Evolutionary conservation across 2,329 filamentous ascomycete genomes (phyloP), one percentile per base, ranked within the genome.

Genomic region (Basipetospora chlamydospora): DNA sequence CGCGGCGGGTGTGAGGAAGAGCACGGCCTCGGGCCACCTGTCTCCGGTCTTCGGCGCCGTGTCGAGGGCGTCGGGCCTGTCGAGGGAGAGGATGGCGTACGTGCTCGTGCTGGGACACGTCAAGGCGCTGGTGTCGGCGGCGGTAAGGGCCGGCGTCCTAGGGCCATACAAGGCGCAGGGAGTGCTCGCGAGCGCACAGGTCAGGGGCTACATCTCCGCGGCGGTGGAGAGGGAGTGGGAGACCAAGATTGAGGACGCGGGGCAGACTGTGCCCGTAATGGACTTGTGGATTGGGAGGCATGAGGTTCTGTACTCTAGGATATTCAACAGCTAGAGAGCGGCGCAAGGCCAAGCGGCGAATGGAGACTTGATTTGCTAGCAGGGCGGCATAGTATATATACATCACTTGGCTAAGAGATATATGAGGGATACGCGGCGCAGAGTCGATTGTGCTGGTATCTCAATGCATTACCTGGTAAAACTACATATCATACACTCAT

Each of bases 281-380:
- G 83, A 90, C 59, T 53, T 90, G 22, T 90, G 83, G 82, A 67
- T 86, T 49, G 83, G 83, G 3, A 67, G 83, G 50, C 83, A 90
- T 54, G 83, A 90, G 64, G 61, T 84, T 51, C 54, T 90, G 44
- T 90, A 90, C 55, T 87, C 81, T 40, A 73, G 83, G 47, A 88
- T 90, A 38, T 90, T 90, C 51, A 90, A 90, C 57, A 87, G 81
- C 47, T 88, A 49, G 58, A 41, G 49, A 44, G 15, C n/a, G n/a
- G n/a, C n/a, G n/a, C n/a, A n/a, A n/a, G n/a, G n/a, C n/a, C n/a
- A n/a, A n/a, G n/a, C n/a, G n/a, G n/a, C n/a, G n/a, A n/a, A n/a
- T n/a, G n/a, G n/a, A n/a, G n/a, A n/a, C n/a, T n/a, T n/a, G n/a
- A n/a, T n/a, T n/a, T n/a, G n/a, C n/a, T n/a, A n/a, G n/a, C n/a